These are phyloP conservation scores for Podospora didyma DNA, from an alignment of 495 filamentous ascomycete genomes.

Conservation along the genomic window DNA sequence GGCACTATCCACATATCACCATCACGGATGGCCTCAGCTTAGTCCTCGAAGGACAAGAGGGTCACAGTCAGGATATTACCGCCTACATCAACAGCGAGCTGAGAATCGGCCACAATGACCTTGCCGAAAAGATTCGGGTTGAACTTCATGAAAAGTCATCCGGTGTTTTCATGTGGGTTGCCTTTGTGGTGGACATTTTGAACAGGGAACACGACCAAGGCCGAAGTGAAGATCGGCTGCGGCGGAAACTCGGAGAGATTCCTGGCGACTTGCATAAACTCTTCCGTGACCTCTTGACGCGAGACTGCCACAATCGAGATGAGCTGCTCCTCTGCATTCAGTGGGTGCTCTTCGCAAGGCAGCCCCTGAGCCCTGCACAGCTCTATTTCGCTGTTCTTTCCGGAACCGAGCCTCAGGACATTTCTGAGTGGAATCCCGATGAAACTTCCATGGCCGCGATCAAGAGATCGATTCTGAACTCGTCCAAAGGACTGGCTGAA, in stretches of 20 bases:
- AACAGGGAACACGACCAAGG: conserved; percentile 36
- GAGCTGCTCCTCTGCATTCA: conserved; percentile 35
- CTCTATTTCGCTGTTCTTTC: conserved; percentile 37
- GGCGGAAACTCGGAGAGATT: conserved; percentile 25
- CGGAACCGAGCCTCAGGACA: conserved; percentile 16
- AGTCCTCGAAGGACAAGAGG: conserved; percentile 19
- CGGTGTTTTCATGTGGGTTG: conserved; percentile 49
- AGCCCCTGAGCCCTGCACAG: conserved; percentile 29
- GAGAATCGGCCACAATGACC: conserved; percentile 15
- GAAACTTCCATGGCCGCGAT: conserved; percentile 7
- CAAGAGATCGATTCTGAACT: conserved; percentile 24
- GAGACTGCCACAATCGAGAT: conserved; percentile 25
- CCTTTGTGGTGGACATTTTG: conserved; percentile 42
- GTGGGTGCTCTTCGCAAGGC: conserved; percentile 35
- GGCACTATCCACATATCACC: conserved; percentile 47
- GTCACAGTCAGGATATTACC: conserved; percentile 24
- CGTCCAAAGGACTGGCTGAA: conserved; percentile 37
- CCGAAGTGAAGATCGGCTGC: conserved; percentile 7
- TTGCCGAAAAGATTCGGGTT: conserved; percentile 22
- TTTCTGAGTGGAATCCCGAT: conserved; percentile 9
- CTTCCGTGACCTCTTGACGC: conserved; percentile 33
- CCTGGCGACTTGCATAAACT: conserved; percentile 29
- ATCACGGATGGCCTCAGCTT: conserved; percentile 30
- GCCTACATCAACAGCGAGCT: conserved; percentile 19
- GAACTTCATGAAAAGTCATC: conserved; percentile 36